Evolutionary conservation across 2,329 filamentous ascomycete species (phyloP).

Genomic region (Trichoderma citrinoviride): DNA sequence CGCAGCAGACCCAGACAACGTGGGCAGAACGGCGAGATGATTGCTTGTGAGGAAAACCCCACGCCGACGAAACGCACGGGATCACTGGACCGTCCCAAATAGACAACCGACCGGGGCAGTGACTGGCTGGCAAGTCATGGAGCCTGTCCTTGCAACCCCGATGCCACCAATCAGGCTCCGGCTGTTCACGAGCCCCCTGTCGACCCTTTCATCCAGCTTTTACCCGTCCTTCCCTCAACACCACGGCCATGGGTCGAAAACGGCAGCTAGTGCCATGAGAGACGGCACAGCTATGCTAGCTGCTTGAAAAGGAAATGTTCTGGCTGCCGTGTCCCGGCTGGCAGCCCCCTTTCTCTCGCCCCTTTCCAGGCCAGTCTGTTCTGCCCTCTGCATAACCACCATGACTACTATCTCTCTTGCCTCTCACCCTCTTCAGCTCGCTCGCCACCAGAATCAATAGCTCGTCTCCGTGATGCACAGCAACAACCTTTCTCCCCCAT

Average conservation of each 20-base stretch:
- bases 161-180: conserved; percentile 10
- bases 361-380: background rate
- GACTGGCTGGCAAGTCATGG: conserved; percentile 15
- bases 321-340: background rate
- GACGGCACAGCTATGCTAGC: background rate
- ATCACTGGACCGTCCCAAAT: conserved; percentile 18
- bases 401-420: background rate
- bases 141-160: background rate
- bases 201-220: background rate
- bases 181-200: background rate
- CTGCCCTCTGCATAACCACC: background rate
- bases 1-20: background rate
- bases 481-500: background rate
- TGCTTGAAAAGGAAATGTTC: background rate
- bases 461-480: background rate
- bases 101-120: conserved; percentile 13
- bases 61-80: conserved; percentile 15
- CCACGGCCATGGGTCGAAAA: background rate
- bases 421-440: background rate
- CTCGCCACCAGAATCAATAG: conserved; percentile 8
- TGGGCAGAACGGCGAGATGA: background rate
- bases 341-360: background rate
- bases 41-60: background rate
- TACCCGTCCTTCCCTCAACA: background rate
- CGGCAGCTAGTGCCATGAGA: background rate